Percentiles rank a stretch among this genome's conserved stretches.
Conservation (phyloP, 805 yeast genomes). For the Starmera quercuum region DNA sequence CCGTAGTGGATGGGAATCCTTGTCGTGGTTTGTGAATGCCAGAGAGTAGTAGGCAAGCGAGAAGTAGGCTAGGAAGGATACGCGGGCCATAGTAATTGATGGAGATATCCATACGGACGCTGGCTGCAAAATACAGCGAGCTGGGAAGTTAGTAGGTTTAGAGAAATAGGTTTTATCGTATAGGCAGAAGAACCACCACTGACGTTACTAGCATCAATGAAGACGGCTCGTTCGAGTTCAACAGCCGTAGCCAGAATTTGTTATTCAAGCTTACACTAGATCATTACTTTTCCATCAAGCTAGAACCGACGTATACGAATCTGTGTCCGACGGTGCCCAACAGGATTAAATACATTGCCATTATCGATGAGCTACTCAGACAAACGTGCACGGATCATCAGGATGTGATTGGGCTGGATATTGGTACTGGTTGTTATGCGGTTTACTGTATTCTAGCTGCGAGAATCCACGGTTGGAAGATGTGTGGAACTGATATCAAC, state of each 20-base stretch:
- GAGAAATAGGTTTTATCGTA: no score
- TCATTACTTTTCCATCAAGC: conserved; percentile 4
- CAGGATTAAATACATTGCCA: conserved; percentile 6
- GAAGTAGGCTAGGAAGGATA: no score
- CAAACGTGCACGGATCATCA: conserved; percentile 4
- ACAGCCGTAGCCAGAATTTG: conserved; percentile 2
- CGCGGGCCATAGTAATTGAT: no score
- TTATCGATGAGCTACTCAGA: conserved; percentile 4
- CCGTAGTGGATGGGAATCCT: no score
- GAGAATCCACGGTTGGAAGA: conserved; percentile 16
- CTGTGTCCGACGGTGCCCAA: conserved; percentile 15
- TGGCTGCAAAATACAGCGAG: no score
- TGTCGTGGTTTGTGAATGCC: no score
- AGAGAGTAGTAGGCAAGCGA: no score
- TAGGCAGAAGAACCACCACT: no score
- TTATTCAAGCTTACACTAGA: conserved; percentile 10
- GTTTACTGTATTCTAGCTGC: conserved; percentile 37
- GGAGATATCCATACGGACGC: no score
- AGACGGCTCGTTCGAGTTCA: neutral
- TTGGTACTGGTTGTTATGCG: conserved; percentile 43
- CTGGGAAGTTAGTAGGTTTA: no score
- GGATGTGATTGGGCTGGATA: conserved; percentile 28
- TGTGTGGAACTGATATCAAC: conserved; percentile 38
- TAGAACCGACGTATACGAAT: conserved; percentile 5
- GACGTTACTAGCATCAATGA: no score